These are phyloP conservation scores for Penicillium sp. DNA, from an alignment of 2,329 filamentous ascomycete species.

Conservation along the genomic window DNA sequence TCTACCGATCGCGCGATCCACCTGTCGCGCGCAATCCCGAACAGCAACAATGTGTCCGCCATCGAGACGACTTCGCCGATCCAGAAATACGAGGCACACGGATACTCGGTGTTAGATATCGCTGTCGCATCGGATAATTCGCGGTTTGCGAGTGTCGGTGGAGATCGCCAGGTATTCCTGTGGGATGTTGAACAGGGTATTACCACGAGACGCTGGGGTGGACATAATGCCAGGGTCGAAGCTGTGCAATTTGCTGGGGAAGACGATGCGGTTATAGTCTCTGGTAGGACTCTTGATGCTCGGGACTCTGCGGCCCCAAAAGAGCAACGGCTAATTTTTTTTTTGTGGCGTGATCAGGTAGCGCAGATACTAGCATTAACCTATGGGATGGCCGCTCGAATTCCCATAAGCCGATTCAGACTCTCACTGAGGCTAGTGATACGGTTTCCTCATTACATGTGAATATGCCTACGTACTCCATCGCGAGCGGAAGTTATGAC, in stretches of 20 bases:
- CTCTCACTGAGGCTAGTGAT: constrained; percentile 46
- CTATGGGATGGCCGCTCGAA: constrained; percentile 50
- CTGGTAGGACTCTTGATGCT: constrained; percentile 43
- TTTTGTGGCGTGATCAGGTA: constrained; percentile 33
- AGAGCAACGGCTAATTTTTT: background rate
- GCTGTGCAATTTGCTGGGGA: constrained; percentile 78
- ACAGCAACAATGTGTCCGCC: constrained; percentile 42
- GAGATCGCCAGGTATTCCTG: constrained; percentile 87
- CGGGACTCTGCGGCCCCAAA: background rate
- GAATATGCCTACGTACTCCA: constrained; percentile 48
- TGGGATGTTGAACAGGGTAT: constrained; percentile 88
- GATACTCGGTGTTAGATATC: constrained; percentile 87
- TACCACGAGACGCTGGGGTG: constrained; percentile 75
- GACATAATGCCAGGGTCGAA: constrained; percentile 77
- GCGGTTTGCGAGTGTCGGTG: constrained; percentile 83
- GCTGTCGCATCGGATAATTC: constrained; percentile 76
- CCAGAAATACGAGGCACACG: constrained; percentile 87
- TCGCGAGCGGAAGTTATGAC: constrained; percentile 82
- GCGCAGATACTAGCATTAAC: constrained; percentile 49
- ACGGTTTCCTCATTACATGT: constrained; percentile 48
- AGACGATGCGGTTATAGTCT: constrained; percentile 73
- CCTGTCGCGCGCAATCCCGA: constrained; percentile 71
- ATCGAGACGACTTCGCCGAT: constrained; percentile 63
- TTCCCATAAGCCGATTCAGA: constrained; percentile 48
- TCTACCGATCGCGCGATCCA: constrained; percentile 83